Evolutionary conservation across 2,329 filamentous ascomycete species (phyloP), one percentile per base, ranked within the genome.

Genomic region (Passalora sequoiae): DNA sequence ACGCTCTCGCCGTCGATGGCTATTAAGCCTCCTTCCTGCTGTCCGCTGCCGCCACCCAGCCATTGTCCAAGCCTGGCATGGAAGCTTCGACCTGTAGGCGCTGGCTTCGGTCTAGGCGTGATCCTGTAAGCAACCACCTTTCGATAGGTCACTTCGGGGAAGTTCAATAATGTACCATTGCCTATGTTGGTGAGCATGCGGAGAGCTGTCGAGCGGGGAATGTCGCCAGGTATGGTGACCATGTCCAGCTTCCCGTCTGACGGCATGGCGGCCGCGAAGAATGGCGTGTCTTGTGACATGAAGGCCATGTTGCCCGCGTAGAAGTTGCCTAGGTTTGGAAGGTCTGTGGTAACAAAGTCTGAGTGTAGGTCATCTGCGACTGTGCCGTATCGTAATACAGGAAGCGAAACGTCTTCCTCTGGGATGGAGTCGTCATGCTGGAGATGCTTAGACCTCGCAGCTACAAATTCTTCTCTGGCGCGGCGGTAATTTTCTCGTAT

Each of bases 281-380:
- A 94, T 59, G 89, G 88, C 46, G 83, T 76, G 52, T 91, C 83
- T 9, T 87, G 76, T 0, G 89, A 83, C 87, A 98, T 91, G 66
- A 84, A 94, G 17, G 85, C 81, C 83, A 97, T 94, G 63, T 96
- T 98, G 49, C 92, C 92, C 22, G 83, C 86, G 67, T 94, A 97
- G 64, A 98, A 94, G 59, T 87, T 96, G 35, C 89, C 89, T 43
- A 98, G 71, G 21, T 83, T 86, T 50, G 92, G 80, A 50, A 84
- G 77, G 1, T 84, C 78, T 3, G 84, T 69, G 15, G 84, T 69
- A 48, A 84, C 75, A 89, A 92, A 98, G 33, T 78, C 83, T 2
- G 77, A 69, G 0, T 89, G 89, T 0, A 97, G 63, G 12, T 83
- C 74, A 55, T 94, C 87, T 39, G 80, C 78, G 46, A 92, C 70